Percentiles rank a stretch among this genome's conserved stretches.
These are phyloP conservation scores for Singerocomus inundabilis DNA, from an alignment of 1,284 basidiomycete species.

Conservation along the genomic window DNA sequence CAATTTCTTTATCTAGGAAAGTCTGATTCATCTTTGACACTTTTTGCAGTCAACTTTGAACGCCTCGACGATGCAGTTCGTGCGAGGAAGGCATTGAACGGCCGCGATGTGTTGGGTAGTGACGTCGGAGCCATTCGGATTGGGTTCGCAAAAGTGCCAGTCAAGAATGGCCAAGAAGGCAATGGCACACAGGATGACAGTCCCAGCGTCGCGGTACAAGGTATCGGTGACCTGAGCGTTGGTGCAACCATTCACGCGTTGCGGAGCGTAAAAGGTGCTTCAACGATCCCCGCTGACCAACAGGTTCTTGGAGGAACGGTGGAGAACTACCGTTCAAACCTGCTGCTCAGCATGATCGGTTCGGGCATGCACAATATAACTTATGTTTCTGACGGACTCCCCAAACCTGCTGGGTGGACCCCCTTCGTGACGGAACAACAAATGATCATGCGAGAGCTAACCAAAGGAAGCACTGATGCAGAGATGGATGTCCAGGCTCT, in stretches of 20 bases:
- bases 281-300: conserved; percentile 85
- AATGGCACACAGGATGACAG: conserved; percentile 59
- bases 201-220: conserved; percentile 65
- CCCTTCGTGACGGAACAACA: conserved; percentile 85
- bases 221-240: conserved; percentile 76
- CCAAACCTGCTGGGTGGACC: conserved; percentile 61
- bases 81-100: conserved; percentile 92
- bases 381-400: conserved; percentile 49
- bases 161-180: conserved; percentile 77
- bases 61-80: conserved; percentile 93
- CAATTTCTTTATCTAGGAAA: conserved; percentile 19
- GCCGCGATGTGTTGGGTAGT: conserved; percentile 90
- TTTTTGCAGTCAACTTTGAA: conserved; percentile 85
- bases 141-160: conserved; percentile 94
- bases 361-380: conserved; percentile 73
- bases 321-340: conserved; percentile 92
- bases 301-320: conserved; percentile 87
- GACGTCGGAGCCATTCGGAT: conserved; percentile 96
- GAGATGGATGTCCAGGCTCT: conserved; percentile 82
- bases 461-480: conserved; percentile 72
- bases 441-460: conserved; percentile 93
- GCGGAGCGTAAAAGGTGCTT: conserved; percentile 81
- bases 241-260: conserved; percentile 85
- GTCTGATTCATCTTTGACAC: conserved; percentile 3
- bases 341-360: conserved; percentile 86